A percentile compares a stretch with the other conserved stretches of the same genome.
Evolutionary conservation across 768 basidiomycete species (phyloP).

Genomic region (Phaffia tasmanica): DNA sequence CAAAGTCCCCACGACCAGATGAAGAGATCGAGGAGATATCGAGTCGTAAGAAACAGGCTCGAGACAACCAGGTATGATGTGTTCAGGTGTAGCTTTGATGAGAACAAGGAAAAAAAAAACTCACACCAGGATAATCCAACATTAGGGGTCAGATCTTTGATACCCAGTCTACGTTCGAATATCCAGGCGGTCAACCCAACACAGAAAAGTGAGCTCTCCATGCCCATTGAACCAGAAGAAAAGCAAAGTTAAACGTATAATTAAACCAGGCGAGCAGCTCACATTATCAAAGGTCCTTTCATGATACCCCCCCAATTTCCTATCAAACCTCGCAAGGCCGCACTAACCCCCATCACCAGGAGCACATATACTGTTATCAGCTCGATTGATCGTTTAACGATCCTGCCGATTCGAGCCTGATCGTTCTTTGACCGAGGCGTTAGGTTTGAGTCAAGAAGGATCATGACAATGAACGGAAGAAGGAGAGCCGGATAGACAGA

Average conservation of each 20-base stretch:
- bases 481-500: conserved; percentile 62
- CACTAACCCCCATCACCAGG: not conserved
- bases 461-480: conserved; percentile 53
- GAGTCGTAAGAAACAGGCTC: too few relatives aligned
- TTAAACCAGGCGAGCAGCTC: not conserved
- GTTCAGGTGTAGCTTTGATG: too few relatives aligned
- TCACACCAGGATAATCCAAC: conserved; percentile 45
- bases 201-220: not conserved
- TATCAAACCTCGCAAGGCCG: not conserved
- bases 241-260: not conserved
- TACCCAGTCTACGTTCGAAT: conserved; percentile 49
- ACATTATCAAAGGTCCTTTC: conserved; percentile 4
- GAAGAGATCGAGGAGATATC: too few relatives aligned
- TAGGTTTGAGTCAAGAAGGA: conserved; percentile 50
- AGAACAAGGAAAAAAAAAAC: not conserved
- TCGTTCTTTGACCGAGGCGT: not conserved
- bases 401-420: not conserved
- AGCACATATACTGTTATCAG: not conserved
- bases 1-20: too few relatives aligned
- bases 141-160: conserved; percentile 86
- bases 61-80: too few relatives aligned
- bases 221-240: not conserved
- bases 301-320: conserved; percentile 16
- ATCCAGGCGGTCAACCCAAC: not conserved
- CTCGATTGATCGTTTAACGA: not conserved